Evolutionary conservation across 345 rosid genomes (phyloP).

Genomic region (Carallia brachiata): DNA sequence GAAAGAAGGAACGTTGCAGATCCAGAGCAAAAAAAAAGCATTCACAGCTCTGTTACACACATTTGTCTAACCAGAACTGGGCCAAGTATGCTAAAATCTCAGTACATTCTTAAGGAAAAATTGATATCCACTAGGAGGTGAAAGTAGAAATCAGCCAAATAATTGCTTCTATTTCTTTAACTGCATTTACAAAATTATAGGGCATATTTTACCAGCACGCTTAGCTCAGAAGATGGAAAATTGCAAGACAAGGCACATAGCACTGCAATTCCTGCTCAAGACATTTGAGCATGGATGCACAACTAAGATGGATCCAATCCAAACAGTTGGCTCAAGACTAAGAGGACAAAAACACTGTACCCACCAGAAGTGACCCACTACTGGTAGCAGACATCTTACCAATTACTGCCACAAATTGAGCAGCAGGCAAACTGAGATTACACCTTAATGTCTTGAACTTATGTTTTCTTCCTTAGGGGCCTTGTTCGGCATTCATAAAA

Average conservation of each 20-base stretch:
- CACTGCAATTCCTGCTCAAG: not conserved
- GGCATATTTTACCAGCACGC: not conserved
- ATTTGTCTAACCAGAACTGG: no score
- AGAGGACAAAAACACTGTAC: no score
- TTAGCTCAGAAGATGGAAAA: not conserved
- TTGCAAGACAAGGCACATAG: not conserved
- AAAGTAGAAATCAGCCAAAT: not conserved
- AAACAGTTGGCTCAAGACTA: no score
- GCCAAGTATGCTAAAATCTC: not conserved
- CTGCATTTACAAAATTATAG: not conserved
- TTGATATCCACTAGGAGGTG: not conserved
- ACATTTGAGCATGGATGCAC: not conserved
- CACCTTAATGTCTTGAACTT: no score
- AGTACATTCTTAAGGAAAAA: not conserved
- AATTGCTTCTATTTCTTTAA: not conserved
- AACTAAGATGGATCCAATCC: no score
- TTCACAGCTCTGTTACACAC: no score
- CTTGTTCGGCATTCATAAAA: no score
- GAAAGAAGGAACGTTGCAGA: constrained; percentile 6
- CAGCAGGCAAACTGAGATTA: no score
- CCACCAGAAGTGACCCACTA: no score
- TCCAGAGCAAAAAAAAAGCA: not conserved
- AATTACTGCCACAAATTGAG: no score
- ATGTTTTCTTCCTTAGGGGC: no score
- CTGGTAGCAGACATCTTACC: no score